These are phyloP conservation scores for Leptomonas pyrrhocoris DNA, from an alignment of 208 protist genomes.

Conservation along the genomic window DNA sequence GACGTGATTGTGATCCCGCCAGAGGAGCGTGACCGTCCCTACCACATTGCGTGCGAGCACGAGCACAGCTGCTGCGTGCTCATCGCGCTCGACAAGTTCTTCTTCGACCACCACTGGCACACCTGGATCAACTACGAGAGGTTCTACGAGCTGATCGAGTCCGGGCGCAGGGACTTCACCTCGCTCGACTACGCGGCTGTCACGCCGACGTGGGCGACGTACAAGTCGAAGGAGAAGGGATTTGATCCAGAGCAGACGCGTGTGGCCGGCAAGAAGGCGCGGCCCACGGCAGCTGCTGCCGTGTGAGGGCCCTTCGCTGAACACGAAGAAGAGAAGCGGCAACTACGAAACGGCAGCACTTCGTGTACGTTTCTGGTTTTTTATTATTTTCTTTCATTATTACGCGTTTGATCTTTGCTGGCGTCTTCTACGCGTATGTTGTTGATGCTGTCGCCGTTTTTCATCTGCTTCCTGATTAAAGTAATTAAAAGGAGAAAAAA, in stretches of 20 bases:
- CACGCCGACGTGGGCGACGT: constrained; percentile 87
- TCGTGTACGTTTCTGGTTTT: too few relatives aligned
- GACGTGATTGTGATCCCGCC: constrained; percentile 33
- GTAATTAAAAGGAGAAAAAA: too few relatives aligned
- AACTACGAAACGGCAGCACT: too few relatives aligned
- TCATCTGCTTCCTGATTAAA: too few relatives aligned
- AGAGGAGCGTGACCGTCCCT: constrained; percentile 60
- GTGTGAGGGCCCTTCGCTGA: constrained; percentile 45
- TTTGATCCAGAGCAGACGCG: constrained; percentile 90
- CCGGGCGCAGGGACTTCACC: constrained; percentile 54
- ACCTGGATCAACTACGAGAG: constrained; percentile 93
- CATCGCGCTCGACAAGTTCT: constrained; percentile 88
- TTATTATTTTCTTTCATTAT: too few relatives aligned
- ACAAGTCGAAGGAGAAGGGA: constrained; percentile 76
- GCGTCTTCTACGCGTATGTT: too few relatives aligned
- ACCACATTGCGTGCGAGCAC: constrained; percentile 91
- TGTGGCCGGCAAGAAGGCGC: constrained; percentile 66
- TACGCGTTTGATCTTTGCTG: too few relatives aligned
- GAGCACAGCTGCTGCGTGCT: constrained; percentile 94
- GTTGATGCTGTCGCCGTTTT: too few relatives aligned
- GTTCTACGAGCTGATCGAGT: constrained; percentile 72
- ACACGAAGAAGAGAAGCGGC: not conserved
- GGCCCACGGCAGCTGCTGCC: constrained; percentile 37
- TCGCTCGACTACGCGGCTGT: constrained; percentile 78
- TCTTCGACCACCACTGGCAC: constrained; percentile 76